Evolutionary conservation across 441 rosid species (phyloP).

Genomic region (Arabidopsis lyrata): DNA sequence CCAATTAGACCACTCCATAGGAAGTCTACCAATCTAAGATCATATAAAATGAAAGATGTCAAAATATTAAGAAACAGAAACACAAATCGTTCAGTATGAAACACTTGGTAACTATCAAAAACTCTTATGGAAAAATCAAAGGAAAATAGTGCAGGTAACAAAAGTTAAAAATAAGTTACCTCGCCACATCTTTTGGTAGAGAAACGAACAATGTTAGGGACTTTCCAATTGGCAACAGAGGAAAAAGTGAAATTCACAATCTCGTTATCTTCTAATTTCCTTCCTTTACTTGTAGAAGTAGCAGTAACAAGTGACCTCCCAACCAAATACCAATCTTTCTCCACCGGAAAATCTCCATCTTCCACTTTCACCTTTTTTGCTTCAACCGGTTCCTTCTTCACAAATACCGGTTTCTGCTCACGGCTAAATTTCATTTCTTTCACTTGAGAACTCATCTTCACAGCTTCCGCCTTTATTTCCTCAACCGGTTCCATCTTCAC

Average conservation of each 20-base stretch:
- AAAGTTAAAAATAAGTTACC: conserved; percentile 43
- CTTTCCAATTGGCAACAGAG: conserved; percentile 25
- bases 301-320: conserved; percentile 63
- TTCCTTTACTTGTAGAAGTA: conserved; percentile 67
- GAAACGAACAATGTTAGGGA: conserved; percentile 66
- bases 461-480: conserved; percentile 25
- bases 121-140: not conserved
- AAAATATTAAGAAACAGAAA: not conserved
- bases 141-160: too few relatives aligned
- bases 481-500: conserved; percentile 24
- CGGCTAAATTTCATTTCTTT: conserved; percentile 27
- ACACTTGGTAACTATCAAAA: not conserved
- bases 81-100: not conserved
- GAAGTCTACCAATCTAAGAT: conserved; percentile 71
- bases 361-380: conserved; percentile 46
- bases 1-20: conserved; percentile 77
- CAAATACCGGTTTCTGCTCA: conserved; percentile 33
- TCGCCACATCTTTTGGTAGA: conserved; percentile 66
- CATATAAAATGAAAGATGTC: not conserved
- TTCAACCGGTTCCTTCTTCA: conserved; percentile 36
- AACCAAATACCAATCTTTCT: conserved; percentile 62
- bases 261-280: conserved; percentile 62
- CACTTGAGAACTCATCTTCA: conserved; percentile 3
- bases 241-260: conserved; percentile 58
- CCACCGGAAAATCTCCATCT: conserved; percentile 59